phyloP scores from a whole-genome alignment of 306 rosid species.

The Prunus padus region DNA sequence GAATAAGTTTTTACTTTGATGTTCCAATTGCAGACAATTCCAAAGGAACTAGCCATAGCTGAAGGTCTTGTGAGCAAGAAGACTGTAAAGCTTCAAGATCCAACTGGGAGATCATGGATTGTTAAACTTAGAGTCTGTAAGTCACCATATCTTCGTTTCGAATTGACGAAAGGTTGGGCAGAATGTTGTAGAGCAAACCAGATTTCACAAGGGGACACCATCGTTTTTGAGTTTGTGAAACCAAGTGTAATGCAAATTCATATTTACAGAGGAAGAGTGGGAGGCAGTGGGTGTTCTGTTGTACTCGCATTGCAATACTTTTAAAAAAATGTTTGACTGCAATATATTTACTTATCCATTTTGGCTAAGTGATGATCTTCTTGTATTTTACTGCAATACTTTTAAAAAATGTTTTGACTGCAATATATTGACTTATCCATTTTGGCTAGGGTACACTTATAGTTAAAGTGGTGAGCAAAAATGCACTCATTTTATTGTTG shows the following conservation, averaged over 20 bases:
- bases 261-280: neutral
- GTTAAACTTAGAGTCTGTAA: neutral
- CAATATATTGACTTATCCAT: too few relatives aligned
- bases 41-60: neutral
- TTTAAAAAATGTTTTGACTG: too few relatives aligned
- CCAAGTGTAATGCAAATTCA: neutral
- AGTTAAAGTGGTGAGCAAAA: too few relatives aligned
- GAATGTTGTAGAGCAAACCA: neutral
- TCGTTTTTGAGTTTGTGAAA: conserved; percentile 13
- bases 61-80: neutral
- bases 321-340: too few relatives aligned
- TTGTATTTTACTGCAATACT: too few relatives aligned
- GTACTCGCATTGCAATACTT: too few relatives aligned
- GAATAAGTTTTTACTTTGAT: neutral
- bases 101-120: conserved; percentile 11
- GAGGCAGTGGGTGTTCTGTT: neutral
- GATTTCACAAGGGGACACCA: neutral
- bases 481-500: too few relatives aligned
- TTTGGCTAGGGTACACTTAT: too few relatives aligned
- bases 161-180: neutral
- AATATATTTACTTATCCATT: too few relatives aligned
- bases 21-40: conserved; percentile 5
- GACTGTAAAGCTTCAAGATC: neutral
- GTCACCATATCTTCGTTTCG: neutral
- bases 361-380: too few relatives aligned